A percentile compares a stretch with the other conserved stretches of the same genome.
Conservation (phyloP, 352 stramenopile species). For the Phytophthora pisi region DNA sequence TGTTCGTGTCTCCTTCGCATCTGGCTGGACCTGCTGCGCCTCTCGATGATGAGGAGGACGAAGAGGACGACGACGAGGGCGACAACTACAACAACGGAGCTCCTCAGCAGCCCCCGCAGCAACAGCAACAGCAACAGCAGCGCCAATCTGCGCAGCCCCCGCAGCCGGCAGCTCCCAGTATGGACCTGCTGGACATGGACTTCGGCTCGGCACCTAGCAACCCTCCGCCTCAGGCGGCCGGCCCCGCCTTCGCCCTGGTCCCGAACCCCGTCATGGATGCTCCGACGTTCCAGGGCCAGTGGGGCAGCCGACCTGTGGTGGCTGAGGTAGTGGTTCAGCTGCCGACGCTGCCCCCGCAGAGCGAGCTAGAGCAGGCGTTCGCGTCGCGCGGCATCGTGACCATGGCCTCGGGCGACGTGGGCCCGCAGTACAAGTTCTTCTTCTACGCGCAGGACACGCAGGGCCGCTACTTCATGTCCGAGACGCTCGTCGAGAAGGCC, state of each 20-base stretch:
- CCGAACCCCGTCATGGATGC: constrained; percentile 81
- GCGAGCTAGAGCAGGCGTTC: constrained; percentile 74
- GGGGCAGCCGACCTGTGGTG: constrained; percentile 74
- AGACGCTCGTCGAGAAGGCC: constrained; percentile 80
- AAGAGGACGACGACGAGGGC: constrained; percentile 58
- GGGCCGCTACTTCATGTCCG: constrained; percentile 66
- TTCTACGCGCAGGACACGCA: constrained; percentile 81
- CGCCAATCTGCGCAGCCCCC: constrained; percentile 39
- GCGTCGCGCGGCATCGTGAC: constrained; percentile 63
- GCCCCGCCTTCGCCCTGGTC: constrained; percentile 51
- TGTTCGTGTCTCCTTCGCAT: constrained; percentile 93
- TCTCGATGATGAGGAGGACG: constrained; percentile 51
- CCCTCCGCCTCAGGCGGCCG: constrained; percentile 18
- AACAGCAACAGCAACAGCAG: constrained; percentile 53
- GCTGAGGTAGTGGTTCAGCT: constrained; percentile 65
- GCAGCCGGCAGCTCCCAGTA: constrained; percentile 42
- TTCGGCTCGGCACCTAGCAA: constrained; percentile 43
- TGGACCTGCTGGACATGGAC: constrained; percentile 83
- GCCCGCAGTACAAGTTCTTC: constrained; percentile 87
- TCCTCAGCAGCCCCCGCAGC: constrained; percentile 40
- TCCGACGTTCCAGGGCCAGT: constrained; percentile 72
- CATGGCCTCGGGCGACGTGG: constrained; percentile 83
- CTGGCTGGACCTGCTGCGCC: constrained; percentile 39
- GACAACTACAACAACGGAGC: constrained; percentile 32
- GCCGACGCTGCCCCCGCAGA: constrained; percentile 57